phyloP scores from a whole-genome alignment of 495 filamentous ascomycete species.

The Rostrohypoxylon terebratum region DNA sequence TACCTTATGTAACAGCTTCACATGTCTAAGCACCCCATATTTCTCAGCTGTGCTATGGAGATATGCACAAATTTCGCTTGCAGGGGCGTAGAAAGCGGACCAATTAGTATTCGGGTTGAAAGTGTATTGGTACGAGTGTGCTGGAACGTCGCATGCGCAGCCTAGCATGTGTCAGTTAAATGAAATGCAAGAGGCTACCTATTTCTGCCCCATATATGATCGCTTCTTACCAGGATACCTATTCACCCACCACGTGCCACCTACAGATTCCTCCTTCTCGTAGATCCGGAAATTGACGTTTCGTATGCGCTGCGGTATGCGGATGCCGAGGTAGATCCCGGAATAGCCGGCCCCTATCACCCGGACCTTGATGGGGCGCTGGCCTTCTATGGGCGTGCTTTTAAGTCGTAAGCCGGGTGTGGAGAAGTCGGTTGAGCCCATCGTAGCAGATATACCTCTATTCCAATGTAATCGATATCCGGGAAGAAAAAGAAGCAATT shows the following conservation, averaged over 20 bases:
- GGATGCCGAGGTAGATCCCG: constrained; percentile 56
- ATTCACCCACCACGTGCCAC: constrained; percentile 61
- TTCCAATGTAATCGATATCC: not conserved
- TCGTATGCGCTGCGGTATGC: constrained; percentile 57
- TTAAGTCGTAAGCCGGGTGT: constrained; percentile 51
- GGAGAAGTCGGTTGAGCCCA: constrained; percentile 32
- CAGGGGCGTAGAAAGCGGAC: constrained; percentile 72
- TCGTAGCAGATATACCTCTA: not conserved
- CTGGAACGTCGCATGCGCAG: constrained; percentile 59
- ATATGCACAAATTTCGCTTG: constrained; percentile 72
- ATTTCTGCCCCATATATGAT: not conserved
- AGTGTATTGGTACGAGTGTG: constrained; percentile 72
- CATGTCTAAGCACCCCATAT: constrained; percentile 64
- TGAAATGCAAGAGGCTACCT: not conserved
- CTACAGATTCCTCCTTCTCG: constrained; percentile 57
- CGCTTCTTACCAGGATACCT: constrained; percentile 55
- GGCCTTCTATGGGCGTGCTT: constrained; percentile 58
- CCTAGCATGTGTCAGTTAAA: constrained; percentile 41
- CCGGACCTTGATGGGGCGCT: constrained; percentile 59
- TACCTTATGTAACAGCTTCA: constrained; percentile 57
- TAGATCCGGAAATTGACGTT: constrained; percentile 59
- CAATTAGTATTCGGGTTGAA: constrained; percentile 75
- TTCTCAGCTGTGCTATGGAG: constrained; percentile 68
- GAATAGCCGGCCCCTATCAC: constrained; percentile 64
- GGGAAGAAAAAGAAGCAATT: not conserved